Base-by-base conservation (phyloP, 2,329 filamentous ascomycete genomes). In the Arachnomyces sp. region DNA sequence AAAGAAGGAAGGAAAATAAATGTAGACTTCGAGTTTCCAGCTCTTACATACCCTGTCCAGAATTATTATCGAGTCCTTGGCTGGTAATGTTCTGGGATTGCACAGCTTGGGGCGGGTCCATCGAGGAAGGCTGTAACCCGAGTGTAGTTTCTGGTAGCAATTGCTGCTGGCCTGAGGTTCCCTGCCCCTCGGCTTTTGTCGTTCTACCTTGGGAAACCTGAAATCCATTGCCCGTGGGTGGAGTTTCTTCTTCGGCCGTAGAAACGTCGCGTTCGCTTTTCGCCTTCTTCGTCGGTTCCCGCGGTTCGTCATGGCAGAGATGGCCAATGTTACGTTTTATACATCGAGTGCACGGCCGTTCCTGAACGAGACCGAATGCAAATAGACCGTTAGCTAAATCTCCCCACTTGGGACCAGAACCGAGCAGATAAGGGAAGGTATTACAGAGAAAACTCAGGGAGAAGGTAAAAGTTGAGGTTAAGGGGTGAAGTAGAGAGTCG, bases 291-390 rank as follows among this genome's bases (percentile, higher is more conserved):
- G 82, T 77, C 51, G 80, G 72, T 58, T 98, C 90, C 64, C 90
- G 82, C 52, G 89, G 90, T 67, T 96, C 92, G 66, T 98, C 92
- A 70, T 95, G 92, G 66, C 92, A 98, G 51, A 98, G 76, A 66
- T 98, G 92, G 56, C 90, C 92, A 64, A 98, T 98, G 68, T 94
- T 94, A 59, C 92, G 82, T 70, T 96, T 98, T 67, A 96, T 86
- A 72, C 92, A 98, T 68, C 92, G 79, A 56, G 87, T 90, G 76
- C 92, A 98, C 57, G 92, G 92, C 61, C 92, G 82, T 71, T 94
- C 87, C 87, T 93, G 64, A 54, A 52, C 48, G 45, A 55, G 59
- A 65, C 49, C 65, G 61, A 49, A 49, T 56, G 35, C 40, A 49
- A 52, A 44, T 44, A 46, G 35, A 36, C 54, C 49, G 39, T 16